phyloP scores from a whole-genome alignment of 768 basidiomycete genomes.

The Trametes maxima region DNA sequence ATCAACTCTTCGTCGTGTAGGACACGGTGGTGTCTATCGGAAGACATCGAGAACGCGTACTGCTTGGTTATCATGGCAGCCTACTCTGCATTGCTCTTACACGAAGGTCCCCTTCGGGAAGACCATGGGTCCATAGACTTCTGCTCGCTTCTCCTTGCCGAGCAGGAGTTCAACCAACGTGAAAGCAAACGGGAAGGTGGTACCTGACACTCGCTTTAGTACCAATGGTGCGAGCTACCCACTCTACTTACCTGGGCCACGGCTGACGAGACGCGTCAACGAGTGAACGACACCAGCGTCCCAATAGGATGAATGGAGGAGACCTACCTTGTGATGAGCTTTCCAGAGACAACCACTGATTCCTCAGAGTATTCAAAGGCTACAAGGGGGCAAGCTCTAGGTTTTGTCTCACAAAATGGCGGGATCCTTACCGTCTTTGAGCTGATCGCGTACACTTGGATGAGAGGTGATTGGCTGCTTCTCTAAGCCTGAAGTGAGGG shows the following conservation, averaged over 20 bases:
- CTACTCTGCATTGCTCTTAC: background rate
- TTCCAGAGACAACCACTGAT: slow-evolving; percentile 70
- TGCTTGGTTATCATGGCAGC: too few relatives aligned
- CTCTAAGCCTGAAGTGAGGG: slow-evolving; percentile 60
- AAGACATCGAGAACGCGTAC: background rate
- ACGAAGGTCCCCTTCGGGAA: slow-evolving; percentile 57
- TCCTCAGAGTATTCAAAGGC: slow-evolving; percentile 78
- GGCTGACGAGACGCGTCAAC: slow-evolving; percentile 43
- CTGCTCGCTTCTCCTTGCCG: slow-evolving; percentile 60
- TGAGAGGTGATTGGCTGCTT: slow-evolving; percentile 77
- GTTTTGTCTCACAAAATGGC: background rate
- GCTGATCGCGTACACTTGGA: slow-evolving; percentile 62
- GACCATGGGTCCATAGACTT: slow-evolving; percentile 68
- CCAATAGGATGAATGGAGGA: background rate
- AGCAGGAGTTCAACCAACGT: slow-evolving; percentile 73
- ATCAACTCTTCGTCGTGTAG: too few relatives aligned
- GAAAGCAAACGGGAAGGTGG: slow-evolving; percentile 76
- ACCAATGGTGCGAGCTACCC: background rate
- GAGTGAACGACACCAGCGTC: background rate
- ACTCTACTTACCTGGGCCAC: slow-evolving; percentile 62
- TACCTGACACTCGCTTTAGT: slow-evolving; percentile 45
- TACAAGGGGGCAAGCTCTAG: slow-evolving; percentile 28
- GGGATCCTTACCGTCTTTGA: slow-evolving; percentile 51
- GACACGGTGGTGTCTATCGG: too few relatives aligned
- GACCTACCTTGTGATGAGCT: slow-evolving; percentile 76